A percentile compares a stretch with the other conserved stretches of the same genome.
These are phyloP conservation scores for Arthrobotrys conoides DNA, from an alignment of 2,329 filamentous ascomycete species.

Conservation along the genomic window DNA sequence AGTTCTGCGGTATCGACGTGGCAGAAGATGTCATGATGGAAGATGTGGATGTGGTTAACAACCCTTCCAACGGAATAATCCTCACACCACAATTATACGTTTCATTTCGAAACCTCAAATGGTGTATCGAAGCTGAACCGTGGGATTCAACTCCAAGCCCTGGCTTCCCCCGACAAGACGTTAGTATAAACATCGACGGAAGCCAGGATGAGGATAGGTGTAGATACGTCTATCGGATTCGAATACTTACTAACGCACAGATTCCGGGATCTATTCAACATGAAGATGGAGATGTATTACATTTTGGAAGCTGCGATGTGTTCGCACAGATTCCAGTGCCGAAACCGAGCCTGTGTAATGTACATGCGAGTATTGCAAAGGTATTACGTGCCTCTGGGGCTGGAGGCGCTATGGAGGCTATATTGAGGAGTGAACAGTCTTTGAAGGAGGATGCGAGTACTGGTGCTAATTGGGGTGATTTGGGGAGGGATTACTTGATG, in stretches of 20 bases:
- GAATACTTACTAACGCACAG: conserved; percentile 28
- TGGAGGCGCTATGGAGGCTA: conserved; percentile 36
- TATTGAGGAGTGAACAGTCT: conserved; percentile 34
- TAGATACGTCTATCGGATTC: conserved; percentile 39
- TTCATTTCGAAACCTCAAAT: conserved; percentile 38
- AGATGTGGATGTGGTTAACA: conserved; percentile 36
- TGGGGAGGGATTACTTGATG: conserved; percentile 48
- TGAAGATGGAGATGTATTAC: conserved; percentile 35
- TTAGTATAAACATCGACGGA: conserved; percentile 4
- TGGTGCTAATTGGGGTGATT: conserved; percentile 47
- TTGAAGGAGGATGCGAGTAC: conserved; percentile 52
- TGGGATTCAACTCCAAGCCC: conserved; percentile 32
- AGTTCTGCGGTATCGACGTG: conserved; percentile 35
- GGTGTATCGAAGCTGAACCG: conserved; percentile 57
- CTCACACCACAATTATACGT: conserved; percentile 34
- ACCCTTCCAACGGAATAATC: conserved; percentile 33
- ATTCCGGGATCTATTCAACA: conserved; percentile 34
- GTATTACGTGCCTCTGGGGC: conserved; percentile 40
- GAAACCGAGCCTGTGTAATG: conserved; percentile 40
- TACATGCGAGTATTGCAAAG: conserved; percentile 42
- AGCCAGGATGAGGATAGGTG: conserved; percentile 6
- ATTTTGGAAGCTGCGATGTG: conserved; percentile 38
- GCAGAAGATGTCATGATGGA: conserved; percentile 41
- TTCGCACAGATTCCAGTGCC: conserved; percentile 33
- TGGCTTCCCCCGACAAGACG: background rate